Evolutionary conservation across 1,284 basidiomycete species (phyloP), one percentile per base, ranked within the genome.

Genomic region (Rhodotorula sp.): DNA sequence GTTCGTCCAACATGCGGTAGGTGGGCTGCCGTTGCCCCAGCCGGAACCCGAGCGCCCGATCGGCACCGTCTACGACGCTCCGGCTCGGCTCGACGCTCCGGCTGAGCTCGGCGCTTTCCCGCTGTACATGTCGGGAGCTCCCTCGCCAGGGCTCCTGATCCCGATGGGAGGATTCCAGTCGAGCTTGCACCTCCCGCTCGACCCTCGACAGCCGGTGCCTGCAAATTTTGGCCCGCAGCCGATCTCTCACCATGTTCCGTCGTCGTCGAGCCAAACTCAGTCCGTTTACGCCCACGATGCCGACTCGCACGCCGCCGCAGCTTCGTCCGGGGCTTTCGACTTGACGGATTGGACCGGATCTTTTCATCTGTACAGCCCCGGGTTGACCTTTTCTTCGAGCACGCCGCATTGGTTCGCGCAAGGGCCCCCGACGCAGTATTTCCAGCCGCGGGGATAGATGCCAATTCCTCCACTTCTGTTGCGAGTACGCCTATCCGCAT

Each of bases 351-450:
- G 67, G 67, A 58, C 47, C 34, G 67, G 60, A 15, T 63, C 59
- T n/a, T 69, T 72, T 47, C 67, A 72, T 51, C 61, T 72, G 21
- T 58, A 60, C 46, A 63, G 60, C 29, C 70, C 70, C 4, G 70
- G 70, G 15, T 10, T 72, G 51, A 72, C 70, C 6, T 72, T 68
- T 52, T 68, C 70, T 23, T 64, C 60, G 12, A 66, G 64, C 26
- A 72, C 67, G 46, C 67, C 70, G 29, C 62, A 31, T 10, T 68
- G 70, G 67, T 49, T 58, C 29, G 8, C 47, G 10, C 39, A 65
- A 20, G 12, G 18, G 21, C 46, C 29, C 7, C 23, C 18, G 60
- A 16, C 43, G 46, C 66, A 67, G n/a, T 61, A 67, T 59, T 67
- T 67, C 43, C 51, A 52, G 51, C 39, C 39, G 39, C 39, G 39